Conservation (phyloP, 768 basidiomycete genomes). For the Suillus decipiens region DNA sequence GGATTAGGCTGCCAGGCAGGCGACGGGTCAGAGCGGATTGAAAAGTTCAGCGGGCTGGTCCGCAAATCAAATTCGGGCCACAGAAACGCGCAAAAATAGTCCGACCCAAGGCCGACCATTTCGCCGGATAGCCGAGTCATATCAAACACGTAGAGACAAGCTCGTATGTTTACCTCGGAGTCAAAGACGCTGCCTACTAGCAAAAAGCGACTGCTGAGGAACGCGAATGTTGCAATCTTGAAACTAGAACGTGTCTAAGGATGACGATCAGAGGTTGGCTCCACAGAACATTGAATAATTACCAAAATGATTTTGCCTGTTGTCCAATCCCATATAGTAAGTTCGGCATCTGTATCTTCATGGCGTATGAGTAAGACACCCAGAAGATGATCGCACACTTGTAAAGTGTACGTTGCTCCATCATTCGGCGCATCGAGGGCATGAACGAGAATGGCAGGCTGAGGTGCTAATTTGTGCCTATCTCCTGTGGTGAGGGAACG, state of each 20-base stretch:
- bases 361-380: constrained; percentile 47
- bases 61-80: constrained; percentile 39
- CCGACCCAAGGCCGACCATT: constrained; percentile 29
- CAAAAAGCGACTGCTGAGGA: constrained; percentile 43
- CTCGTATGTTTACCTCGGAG: constrained; percentile 23
- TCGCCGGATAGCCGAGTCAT: constrained; percentile 35
- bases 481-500: constrained; percentile 46
- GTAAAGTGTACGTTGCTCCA: constrained; percentile 47
- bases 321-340: constrained; percentile 71
- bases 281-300: constrained; percentile 11
- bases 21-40: constrained; percentile 57
- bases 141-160: constrained; percentile 42
- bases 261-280: constrained; percentile 6
- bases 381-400: constrained; percentile 53
- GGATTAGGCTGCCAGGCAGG: constrained; percentile 43
- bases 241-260: constrained; percentile 30
- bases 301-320: constrained; percentile 53
- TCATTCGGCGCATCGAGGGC: constrained; percentile 20
- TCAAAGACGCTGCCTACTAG: constrained; percentile 35
- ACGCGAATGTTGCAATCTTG: constrained; percentile 42
- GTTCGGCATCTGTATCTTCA: constrained; percentile 40
- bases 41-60: constrained; percentile 35
- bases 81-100: constrained; percentile 40
- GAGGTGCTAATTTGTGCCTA: constrained; percentile 45
- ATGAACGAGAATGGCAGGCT: constrained; percentile 34